Base-by-base conservation (phyloP, 176 grass and related monocot species). In the Lolium multiflorum region DNA sequence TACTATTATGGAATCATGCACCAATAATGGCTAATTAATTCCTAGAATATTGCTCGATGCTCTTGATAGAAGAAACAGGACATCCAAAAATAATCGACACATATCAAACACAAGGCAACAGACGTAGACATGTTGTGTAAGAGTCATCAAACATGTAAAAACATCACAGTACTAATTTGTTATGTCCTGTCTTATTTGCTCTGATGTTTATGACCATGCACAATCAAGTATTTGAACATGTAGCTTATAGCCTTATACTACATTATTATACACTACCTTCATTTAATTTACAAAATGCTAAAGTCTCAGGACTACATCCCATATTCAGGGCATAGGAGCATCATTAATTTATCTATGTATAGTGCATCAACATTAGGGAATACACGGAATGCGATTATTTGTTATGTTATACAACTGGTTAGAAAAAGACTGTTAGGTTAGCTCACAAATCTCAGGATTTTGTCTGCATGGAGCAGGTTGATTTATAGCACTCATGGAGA, bases 401-500 rank as follows among this genome's bases (percentile, higher is more conserved):
- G 37, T 59, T 78, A 6, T 18, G 69, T 68, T 88, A 22, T 75
- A n/a, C 76, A 81, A 77, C 95, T 97, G 91, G 90, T 91, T 97
- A 94, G 25, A n/a, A 86, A 83, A 84, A 97, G 95, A 83, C 87
- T 97, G 84, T 90, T 94, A 9, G 87, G 61, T 86, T 91, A 88
- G 92, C 92, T 90, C 85, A 41, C 92, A 94, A 51, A 97, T 56
- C 55, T 97, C 84, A 77, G 85, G 87, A 71, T n/a, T 88, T 88
- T 82, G 88, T 73, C 85, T 88, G 78, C 8, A 85, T n/a, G 31
- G 95, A n/a, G n/a, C n/a, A n/a, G n/a, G n/a, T n/a, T n/a, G n/a
- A n/a, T n/a, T 86, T 75, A 97, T 91, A 60, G 92, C 90, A 91
- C 94, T 92, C 92, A 38, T 94, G 94, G 21, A 97, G 89, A 84